Conservation (phyloP, 495 filamentous ascomycete species). For the Aspergillus affinis region DNA sequence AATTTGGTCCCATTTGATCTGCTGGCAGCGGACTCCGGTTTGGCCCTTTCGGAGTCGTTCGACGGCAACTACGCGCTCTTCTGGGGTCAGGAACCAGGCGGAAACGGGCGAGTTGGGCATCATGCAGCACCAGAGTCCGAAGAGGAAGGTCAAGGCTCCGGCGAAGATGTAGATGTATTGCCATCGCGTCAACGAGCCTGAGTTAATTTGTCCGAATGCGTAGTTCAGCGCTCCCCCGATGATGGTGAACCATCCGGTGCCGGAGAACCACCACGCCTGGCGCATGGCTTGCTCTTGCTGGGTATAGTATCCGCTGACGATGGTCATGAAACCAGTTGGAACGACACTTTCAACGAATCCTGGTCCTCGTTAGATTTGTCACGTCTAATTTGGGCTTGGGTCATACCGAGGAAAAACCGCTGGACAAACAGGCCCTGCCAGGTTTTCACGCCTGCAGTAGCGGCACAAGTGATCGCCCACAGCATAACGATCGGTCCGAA, state of each 20-base stretch:
- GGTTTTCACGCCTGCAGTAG: conserved; percentile 63
- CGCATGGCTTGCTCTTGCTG: conserved; percentile 65
- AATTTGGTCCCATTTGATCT: conserved; percentile 50
- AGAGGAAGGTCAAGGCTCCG: conserved; percentile 61
- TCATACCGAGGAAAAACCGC: conserved; percentile 62
- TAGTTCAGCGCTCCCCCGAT: conserved; percentile 68
- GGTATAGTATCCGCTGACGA: conserved; percentile 64
- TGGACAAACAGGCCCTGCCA: conserved; percentile 66
- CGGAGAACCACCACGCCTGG: conserved; percentile 70
- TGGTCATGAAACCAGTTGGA: conserved; percentile 67
- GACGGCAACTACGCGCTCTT: conserved; percentile 53
- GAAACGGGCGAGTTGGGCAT: conserved; percentile 53
- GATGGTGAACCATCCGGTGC: conserved; percentile 65
- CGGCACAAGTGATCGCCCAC: conserved; percentile 67
- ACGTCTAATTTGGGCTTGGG: background rate
- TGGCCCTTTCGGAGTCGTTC: conserved; percentile 53
- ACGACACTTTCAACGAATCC: conserved; percentile 68
- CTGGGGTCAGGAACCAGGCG: conserved; percentile 53
- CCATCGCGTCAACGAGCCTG: conserved; percentile 56
- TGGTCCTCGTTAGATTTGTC: conserved; percentile 14
- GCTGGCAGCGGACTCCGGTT: conserved; percentile 53
- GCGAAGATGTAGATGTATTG: conserved; percentile 70
- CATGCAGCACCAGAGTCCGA: conserved; percentile 61
- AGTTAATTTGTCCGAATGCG: conserved; percentile 63
- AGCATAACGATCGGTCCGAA: conserved; percentile 63